Evolutionary conservation across 1,284 basidiomycete genomes (phyloP), one percentile per base, ranked within the genome.

Genomic region (Fomes fomentarius): DNA sequence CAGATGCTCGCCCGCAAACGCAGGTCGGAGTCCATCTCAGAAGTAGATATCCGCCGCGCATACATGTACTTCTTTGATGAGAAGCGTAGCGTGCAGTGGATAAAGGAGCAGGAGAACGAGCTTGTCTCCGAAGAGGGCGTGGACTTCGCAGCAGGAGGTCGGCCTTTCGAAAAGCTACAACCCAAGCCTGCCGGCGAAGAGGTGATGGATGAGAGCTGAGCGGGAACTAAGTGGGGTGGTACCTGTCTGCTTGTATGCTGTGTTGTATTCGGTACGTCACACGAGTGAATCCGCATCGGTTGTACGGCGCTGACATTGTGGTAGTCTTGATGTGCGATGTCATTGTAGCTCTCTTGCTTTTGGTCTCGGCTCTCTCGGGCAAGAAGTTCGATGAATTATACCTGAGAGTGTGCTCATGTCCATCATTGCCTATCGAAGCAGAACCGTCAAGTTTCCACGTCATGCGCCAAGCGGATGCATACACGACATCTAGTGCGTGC

Each of bases 51-150:
- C 43, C 78, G 89, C 35, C 78, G 89, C 52, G 92, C 89, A 4
- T 98, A 97, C 69, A 80, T 80, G 42, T 94, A 93, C 69, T 99
- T 98, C 75, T 88, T 95, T 77, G 96, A 99, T 69, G 96, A 97
- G 68, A 94, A 95, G 73, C 80, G 96, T 58, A 96, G 93, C 63
- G 91, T 97, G 26, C 86, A 95, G 67, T 99, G 95, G 86, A 76
- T 98, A 78, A 96, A 86, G 82, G 93, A 85, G 72, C 89, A 83
- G 76, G 91, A 82, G 69, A 91, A 87, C 0, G 67, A 73, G n/a
- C 73, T 91, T 53, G 79, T 91, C 46, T 89, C 88, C 65, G 87
- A 90, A 67, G 88, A 88, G 71, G 60, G 54, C 14, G 78, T 83
- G 47, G 66, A 63, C 26, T 60, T 60, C 40, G 47, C 43, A 17